These are phyloP conservation scores for Pseudocercospora macadamiae DNA, from an alignment of 2,329 filamentous ascomycete genomes.

Conservation along the genomic window DNA sequence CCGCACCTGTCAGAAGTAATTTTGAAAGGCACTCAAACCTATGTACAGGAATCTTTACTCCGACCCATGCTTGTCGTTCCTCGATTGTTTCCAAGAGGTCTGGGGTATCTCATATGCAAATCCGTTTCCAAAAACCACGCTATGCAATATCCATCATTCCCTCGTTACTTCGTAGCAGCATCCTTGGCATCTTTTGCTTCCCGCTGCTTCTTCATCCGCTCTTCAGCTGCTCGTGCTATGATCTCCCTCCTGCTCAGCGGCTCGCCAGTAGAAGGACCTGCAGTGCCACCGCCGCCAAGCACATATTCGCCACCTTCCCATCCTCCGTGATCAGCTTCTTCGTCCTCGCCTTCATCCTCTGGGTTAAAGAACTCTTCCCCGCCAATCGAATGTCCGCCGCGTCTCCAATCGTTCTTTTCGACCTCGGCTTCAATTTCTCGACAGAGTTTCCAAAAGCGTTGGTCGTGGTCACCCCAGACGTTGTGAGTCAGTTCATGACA, in stretches of 20 bases:
- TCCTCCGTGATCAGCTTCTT: constrained; percentile 67
- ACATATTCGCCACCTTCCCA: constrained; percentile 82
- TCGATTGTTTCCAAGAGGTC: neutral
- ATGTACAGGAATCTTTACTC: too few species aligned
- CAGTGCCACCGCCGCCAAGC: constrained; percentile 39
- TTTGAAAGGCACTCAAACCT: too few species aligned
- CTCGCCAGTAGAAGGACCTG: constrained; percentile 35
- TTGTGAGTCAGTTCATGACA: constrained; percentile 97
- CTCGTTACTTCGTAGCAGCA: constrained; percentile 15
- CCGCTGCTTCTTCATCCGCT: constrained; percentile 58
- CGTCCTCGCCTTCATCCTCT: constrained; percentile 42
- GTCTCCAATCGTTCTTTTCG: constrained; percentile 74
- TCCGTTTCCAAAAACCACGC: neutral
- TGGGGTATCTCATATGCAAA: constrained; percentile 6
- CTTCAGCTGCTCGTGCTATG: constrained; percentile 73
- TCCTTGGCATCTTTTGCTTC: constrained; percentile 43
- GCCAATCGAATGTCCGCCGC: constrained; percentile 66
- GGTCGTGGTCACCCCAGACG: constrained; percentile 80
- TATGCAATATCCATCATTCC: neutral
- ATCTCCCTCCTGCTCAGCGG: constrained; percentile 72
- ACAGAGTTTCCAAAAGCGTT: constrained; percentile 86
- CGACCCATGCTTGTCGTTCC: neutral
- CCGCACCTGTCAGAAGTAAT: too few species aligned
- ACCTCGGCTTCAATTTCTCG: constrained; percentile 87
- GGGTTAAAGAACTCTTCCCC: constrained; percentile 62